Conservation (phyloP, 441 rosid genomes). For the Rhodomyrtus psidioides region DNA sequence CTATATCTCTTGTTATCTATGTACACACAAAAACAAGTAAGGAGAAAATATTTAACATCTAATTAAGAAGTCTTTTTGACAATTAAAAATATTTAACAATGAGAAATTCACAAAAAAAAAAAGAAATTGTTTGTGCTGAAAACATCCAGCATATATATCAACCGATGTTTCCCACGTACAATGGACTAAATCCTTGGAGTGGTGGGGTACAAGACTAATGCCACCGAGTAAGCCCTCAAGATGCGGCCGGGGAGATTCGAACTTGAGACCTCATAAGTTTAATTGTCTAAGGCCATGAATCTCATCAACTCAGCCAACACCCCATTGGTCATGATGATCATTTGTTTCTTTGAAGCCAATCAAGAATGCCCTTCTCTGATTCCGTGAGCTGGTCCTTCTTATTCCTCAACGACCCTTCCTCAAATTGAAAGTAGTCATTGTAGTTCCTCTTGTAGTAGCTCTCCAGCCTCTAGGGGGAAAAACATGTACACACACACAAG, state of each 20-base stretch:
- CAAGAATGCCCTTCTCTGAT: conserved; percentile 72
- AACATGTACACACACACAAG: background rate
- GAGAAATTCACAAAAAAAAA: background rate
- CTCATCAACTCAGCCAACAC: no score
- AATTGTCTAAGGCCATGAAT: no score
- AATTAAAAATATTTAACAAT: background rate
- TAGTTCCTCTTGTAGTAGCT: conserved; percentile 84
- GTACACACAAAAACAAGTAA: background rate
- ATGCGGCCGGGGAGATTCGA: no score
- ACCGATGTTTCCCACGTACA: no score
- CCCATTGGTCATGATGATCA: background rate
- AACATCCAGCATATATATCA: no score
- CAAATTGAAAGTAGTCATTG: conserved; percentile 77
- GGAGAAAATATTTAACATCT: background rate
- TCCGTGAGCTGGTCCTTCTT: conserved; percentile 40
- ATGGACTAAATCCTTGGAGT: no score
- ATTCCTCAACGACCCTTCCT: conserved; percentile 64
- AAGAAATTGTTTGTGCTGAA: background rate
- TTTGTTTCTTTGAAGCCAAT: conserved; percentile 65
- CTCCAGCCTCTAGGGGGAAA: conserved; percentile 42
- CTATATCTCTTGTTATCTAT: no score
- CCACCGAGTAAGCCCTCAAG: no score
- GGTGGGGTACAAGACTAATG: no score
- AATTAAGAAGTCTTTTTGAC: background rate
- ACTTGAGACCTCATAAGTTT: no score